Evolutionary conservation across 192 early-diverging fungal species (phyloP), one percentile per base, ranked within the genome.

Genomic region (Entrophospora sp.): DNA sequence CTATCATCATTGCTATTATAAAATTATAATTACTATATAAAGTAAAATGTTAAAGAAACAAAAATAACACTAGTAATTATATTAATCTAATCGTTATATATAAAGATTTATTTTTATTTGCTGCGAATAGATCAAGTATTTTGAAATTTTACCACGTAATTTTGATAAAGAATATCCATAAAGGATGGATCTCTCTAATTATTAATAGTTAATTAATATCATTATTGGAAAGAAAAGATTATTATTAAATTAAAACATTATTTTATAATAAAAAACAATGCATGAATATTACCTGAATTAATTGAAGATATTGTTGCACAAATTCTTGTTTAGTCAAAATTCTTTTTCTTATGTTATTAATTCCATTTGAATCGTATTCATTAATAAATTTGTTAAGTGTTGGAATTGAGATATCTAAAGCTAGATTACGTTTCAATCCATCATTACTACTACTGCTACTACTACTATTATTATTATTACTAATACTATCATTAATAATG

Each of bases 261-360:
- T n/a, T n/a, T n/a, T n/a, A n/a, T n/a, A n/a, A n/a, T n/a, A n/a
- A n/a, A n/a, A n/a, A n/a, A n/a, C n/a, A n/a, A n/a, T n/a, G n/a
- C n/a, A n/a, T 40, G 38, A 48, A 18, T 18, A 5, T n/a, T 31
- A 62, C 61, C 44, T 62, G 61, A 46, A 62, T 46, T 31, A 62
- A 30, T 28, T 35, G 22, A 2, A 48, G 22, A 20, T 62, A 62
- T 46, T 30, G n/a, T 46, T 62, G 44, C 2, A 6, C 28, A 46
- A 62, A 62, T 34, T 62, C 61, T 5, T 24, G 2, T 32, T 46
- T 62, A n/a, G 27, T 62, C 20, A 62, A 46, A 25, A 46, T 45
- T 12, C 24, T 62, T 34, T 43, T 45, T 3, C 4, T 5, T 13
- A n/a, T n/a, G n/a, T n/a, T n/a, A n/a, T 35, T 14, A 38, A 37